A percentile compares a stretch with the other conserved stretches of the same genome.
Evolutionary conservation across 371 early-diverging fungal species (phyloP).

Genomic region (Apophysomyces variabilis): DNA sequence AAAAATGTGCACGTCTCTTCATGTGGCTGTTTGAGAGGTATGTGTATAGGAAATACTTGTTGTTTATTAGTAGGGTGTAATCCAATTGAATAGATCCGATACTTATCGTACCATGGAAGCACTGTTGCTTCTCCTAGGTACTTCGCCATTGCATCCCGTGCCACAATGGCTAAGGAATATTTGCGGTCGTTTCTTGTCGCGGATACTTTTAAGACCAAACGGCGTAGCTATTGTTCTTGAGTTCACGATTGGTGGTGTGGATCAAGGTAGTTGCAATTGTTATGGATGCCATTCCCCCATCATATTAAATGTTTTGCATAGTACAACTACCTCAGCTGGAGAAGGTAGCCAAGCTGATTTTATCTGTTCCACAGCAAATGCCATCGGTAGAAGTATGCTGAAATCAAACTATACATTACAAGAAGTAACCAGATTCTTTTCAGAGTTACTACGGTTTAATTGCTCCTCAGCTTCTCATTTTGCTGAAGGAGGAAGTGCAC

Average conservation of each 20-base stretch:
- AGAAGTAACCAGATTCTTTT: not conserved
- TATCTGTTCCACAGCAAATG: conserved; percentile 69
- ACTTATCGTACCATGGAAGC: conserved; percentile 65
- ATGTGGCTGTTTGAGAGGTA: conserved; percentile 49
- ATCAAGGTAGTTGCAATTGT: conserved; percentile 31
- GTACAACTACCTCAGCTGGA: conserved; percentile 66
- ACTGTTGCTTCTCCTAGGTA: conserved; percentile 61
- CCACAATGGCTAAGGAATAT: conserved; percentile 67
- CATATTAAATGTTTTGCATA: conserved; percentile 16
- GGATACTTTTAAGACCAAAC: conserved; percentile 61
- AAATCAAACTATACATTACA: too few species aligned
- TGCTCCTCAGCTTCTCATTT: conserved; percentile 54
- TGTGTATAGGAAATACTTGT: not conserved
- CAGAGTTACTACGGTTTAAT: conserved; percentile 59
- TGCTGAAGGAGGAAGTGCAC: conserved; percentile 27
- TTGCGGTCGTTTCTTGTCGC: conserved; percentile 69
- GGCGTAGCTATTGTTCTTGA: conserved; percentile 69
- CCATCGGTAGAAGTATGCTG: conserved; percentile 53
- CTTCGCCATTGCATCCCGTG: conserved; percentile 58
- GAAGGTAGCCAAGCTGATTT: conserved; percentile 62
- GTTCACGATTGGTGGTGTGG: conserved; percentile 62
- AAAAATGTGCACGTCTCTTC: conserved; percentile 55
- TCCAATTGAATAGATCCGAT: conserved; percentile 40
- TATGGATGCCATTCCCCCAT: not conserved
- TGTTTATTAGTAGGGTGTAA: not conserved